Conservation (phyloP, 108 stramenopile genomes). For the Cyclostephanos invisitatus region DNA sequence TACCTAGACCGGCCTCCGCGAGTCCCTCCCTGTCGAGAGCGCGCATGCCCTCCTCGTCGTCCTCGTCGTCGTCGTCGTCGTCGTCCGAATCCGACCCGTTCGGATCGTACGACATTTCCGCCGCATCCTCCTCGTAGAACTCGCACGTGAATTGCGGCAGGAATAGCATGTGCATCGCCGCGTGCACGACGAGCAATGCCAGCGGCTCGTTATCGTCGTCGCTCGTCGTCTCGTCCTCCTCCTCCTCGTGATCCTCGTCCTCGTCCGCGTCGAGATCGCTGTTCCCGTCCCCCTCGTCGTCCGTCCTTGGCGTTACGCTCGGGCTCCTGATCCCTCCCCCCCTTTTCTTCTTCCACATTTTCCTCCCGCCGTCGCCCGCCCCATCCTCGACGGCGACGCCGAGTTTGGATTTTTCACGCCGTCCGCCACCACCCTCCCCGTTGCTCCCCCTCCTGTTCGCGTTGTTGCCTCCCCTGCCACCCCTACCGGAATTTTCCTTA, state of each 20-base stretch:
- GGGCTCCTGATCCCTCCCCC: neutral
- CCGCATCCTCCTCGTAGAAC: constrained; percentile 80
- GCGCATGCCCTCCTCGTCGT: neutral
- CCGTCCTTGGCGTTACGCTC: no score
- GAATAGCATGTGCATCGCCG: constrained; percentile 94
- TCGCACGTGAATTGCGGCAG: constrained; percentile 93
- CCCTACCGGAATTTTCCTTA: constrained; percentile 12
- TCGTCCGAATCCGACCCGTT: constrained; percentile 18
- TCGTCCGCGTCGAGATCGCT: neutral
- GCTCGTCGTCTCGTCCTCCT: constrained; percentile 9
- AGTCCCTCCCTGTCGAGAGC: constrained; percentile 63
- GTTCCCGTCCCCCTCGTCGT: constrained; percentile 7
- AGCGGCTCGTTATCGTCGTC: constrained; percentile 87
- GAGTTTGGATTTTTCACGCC: no score
- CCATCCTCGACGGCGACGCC: constrained; percentile 26
- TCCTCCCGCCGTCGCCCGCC: neutral
- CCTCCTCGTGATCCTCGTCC: no score
- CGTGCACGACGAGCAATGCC: constrained; percentile 88
- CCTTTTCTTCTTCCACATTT: neutral
- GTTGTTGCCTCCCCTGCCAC: neutral
- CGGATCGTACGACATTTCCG: constrained; percentile 9
- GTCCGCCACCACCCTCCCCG: constrained; percentile 3
- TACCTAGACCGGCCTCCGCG: constrained; percentile 63
- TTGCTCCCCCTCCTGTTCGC: constrained; percentile 9
- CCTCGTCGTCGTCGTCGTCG: constrained; percentile 13